These are phyloP conservation scores for Heliocybe sulcata DNA, from an alignment of 1,284 basidiomycete genomes.

Conservation along the genomic window DNA sequence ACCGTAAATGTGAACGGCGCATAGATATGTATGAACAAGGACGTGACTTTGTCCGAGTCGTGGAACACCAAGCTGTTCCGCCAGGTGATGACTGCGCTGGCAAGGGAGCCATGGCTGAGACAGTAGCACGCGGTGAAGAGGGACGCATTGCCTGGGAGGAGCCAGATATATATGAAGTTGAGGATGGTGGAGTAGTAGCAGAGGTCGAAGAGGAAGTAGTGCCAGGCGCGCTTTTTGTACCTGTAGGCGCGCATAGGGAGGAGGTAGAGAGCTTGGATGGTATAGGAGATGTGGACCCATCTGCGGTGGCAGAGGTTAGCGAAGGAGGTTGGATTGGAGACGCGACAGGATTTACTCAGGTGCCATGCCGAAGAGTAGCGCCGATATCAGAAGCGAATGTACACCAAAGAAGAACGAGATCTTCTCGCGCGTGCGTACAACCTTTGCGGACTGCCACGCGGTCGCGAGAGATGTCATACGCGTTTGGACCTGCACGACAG, in stretches of 20 bases:
- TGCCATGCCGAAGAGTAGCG: constrained; percentile 75
- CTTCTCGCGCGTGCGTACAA: constrained; percentile 87
- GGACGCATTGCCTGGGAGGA: constrained; percentile 63
- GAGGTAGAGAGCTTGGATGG: constrained; percentile 67
- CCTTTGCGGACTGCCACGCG: constrained; percentile 87
- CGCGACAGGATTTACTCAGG: constrained; percentile 63
- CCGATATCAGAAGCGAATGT: constrained; percentile 77
- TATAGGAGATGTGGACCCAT: constrained; percentile 77
- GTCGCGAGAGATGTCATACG: constrained; percentile 66
- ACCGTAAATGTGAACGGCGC: constrained; percentile 83
- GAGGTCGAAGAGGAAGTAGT: constrained; percentile 92
- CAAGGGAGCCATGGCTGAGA: constrained; percentile 82
- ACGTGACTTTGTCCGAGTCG: constrained; percentile 89
- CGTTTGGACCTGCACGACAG: constrained; percentile 50
- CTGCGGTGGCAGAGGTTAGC: constrained; percentile 24
- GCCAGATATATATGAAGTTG: constrained; percentile 85
- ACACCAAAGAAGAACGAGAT: constrained; percentile 90
- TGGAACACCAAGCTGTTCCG: constrained; percentile 96
- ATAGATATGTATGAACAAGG: constrained; percentile 87
- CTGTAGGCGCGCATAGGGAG: constrained; percentile 74
- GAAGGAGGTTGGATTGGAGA: constrained; percentile 7
- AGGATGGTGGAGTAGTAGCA: constrained; percentile 89
- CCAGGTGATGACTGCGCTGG: constrained; percentile 94
- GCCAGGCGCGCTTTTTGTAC: constrained; percentile 86
- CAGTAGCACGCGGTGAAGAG: constrained; percentile 87